Base-by-base conservation (phyloP, 371 early-diverging fungal species). In the Rhizomucor miehei region DNA sequence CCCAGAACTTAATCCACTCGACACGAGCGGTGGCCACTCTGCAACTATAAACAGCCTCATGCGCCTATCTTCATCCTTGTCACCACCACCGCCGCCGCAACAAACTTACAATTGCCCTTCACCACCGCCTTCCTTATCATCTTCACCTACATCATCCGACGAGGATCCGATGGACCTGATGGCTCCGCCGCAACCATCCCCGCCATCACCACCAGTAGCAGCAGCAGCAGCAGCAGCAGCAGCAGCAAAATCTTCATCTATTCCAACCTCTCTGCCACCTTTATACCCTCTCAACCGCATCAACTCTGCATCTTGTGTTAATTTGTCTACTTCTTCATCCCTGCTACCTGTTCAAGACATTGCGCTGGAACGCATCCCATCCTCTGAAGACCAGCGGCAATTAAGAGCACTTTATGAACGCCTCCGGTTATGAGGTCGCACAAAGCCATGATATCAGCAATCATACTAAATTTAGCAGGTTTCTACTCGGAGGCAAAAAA, bases 1-100 rank as follows among this genome's bases (percentile, higher is more conserved):
- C 61, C 87, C 85, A 21, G 87, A 87, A 48, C 51, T 75, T 13
- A 79, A 73, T 43, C 71, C 76, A 19, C 44, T 79, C 16, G 79
- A 79, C 41, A 71, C 71, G 19, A 67, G 73, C 54, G 73, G 73
- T 24, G 73, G 73, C 14, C 75, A 69, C 47, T 66, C 75, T n/a
- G 69, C 78, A 29, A 65, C 75, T 12, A 44, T 77, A n/a, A 69
- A 69, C 44, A 64, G 59, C 50, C 29, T 29, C 29, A 69, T 73
- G 69, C 69, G 63, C 41, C 14, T 41, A 6, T 16, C 41, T 3
- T 41, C 41, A 6, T 41, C 41, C 6, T 19, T 14, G 9, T 38
- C 38, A 9, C 41, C 41, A 19, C 29, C 29, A 5, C 29, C 8
- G 29, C 8, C 29, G 8, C 59, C 47, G 52, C 60, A 36, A 35